phyloP scores from a whole-genome alignment of 2,329 filamentous ascomycete genomes.

The Talaromyces sp. region DNA sequence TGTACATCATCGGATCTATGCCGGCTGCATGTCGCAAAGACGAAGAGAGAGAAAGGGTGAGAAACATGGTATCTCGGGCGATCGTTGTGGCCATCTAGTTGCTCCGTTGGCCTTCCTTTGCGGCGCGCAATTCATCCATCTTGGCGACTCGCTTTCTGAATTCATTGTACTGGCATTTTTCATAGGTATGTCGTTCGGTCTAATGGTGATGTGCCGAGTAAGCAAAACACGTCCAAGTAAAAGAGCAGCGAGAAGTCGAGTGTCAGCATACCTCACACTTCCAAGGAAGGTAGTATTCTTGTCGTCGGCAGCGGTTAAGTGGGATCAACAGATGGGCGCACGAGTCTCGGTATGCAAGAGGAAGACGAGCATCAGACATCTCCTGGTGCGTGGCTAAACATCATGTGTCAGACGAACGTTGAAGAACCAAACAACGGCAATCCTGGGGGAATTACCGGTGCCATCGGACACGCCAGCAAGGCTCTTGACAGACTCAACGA shows the following conservation, averaged over 20 bases:
- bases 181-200: constrained; percentile 96
- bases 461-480: constrained; percentile 40
- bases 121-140: constrained; percentile 92
- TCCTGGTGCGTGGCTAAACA: constrained; percentile 59
- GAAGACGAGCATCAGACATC: constrained; percentile 87
- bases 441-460: constrained; percentile 23
- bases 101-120: constrained; percentile 77
- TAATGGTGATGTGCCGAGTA: constrained; percentile 32
- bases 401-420: constrained; percentile 10
- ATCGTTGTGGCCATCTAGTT: constrained; percentile 51
- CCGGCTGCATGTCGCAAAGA: constrained; percentile 12
- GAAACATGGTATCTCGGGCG: not conserved
- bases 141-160: constrained; percentile 98
- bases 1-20: constrained; percentile 33
- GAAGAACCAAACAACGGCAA: not conserved
- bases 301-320: constrained; percentile 86
- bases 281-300: constrained; percentile 93
- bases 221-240: constrained; percentile 3
- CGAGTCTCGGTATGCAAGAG: constrained; percentile 87
- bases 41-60: not conserved
- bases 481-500: constrained; percentile 44
- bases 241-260: not conserved
- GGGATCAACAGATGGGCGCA: constrained; percentile 94
- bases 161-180: constrained; percentile 98
- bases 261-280: constrained; percentile 76